These are phyloP conservation scores for Pulveroboletus sp. DNA, from an alignment of 768 basidiomycete species.

Conservation along the genomic window DNA sequence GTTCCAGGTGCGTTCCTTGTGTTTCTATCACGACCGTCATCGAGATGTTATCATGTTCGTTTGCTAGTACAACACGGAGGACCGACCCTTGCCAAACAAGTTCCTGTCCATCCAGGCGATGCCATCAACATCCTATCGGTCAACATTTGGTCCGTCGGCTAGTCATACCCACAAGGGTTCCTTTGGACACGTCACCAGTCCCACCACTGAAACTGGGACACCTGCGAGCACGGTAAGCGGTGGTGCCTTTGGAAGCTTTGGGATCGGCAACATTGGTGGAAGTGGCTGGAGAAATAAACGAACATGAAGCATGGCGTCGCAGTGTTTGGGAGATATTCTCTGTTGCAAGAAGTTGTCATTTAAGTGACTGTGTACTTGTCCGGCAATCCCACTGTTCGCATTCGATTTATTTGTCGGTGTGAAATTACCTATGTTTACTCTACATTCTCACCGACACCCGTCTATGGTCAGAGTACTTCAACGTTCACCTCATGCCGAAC, in stretches of 20 bases:
- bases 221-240: slow-evolving; percentile 28
- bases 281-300: slow-evolving; percentile 24
- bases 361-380: slow-evolving; percentile 11
- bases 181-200: slow-evolving; percentile 15
- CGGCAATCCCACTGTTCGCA: slow-evolving; percentile 11
- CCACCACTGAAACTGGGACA: slow-evolving; percentile 23
- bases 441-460: background rate
- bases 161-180: slow-evolving; percentile 22
- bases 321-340: background rate
- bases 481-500: too few species aligned
- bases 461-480: too few species aligned
- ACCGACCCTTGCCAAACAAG: slow-evolving; percentile 76
- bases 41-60: background rate
- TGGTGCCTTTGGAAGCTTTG: slow-evolving; percentile 49
- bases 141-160: slow-evolving; percentile 52
- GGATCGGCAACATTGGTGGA: slow-evolving; percentile 41
- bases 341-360: slow-evolving; percentile 4
- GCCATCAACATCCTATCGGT: slow-evolving; percentile 63
- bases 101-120: slow-evolving; percentile 77
- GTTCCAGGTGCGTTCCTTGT: slow-evolving; percentile 65
- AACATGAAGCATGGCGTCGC: slow-evolving; percentile 13
- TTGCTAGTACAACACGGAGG: slow-evolving; percentile 79
- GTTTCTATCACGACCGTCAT: background rate
- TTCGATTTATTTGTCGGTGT: too few species aligned
- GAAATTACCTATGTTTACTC: too few species aligned